Evolutionary conservation across 345 rosid genomes (phyloP).

Genomic region (Eucalyptus cladocalyx): DNA sequence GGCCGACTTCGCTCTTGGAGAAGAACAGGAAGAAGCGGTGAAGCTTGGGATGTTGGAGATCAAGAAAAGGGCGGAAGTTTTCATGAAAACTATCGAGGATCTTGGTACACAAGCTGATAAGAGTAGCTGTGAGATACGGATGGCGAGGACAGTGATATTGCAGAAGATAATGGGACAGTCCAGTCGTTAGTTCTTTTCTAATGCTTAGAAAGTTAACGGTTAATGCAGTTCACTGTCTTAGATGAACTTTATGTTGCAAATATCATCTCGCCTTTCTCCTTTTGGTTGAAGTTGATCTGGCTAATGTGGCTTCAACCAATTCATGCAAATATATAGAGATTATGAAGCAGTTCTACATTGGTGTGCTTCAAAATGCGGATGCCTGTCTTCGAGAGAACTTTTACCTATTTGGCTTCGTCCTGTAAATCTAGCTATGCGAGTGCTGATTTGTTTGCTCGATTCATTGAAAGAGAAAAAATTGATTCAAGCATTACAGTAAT

Average conservation of each 20-base stretch:
- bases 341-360: background rate
- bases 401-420: background rate
- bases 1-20: constrained; percentile 38
- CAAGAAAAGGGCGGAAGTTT: constrained; percentile 51
- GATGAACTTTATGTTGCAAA: background rate
- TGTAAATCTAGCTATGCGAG: background rate
- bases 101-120: constrained; percentile 45
- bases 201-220: background rate
- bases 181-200: background rate
- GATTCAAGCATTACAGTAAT: background rate
- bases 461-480: background rate
- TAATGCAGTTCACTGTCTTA: background rate
- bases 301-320: background rate
- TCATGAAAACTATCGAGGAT: constrained; percentile 38
- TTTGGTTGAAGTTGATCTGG: background rate
- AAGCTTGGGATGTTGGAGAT: constrained; percentile 66
- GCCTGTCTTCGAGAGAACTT: background rate
- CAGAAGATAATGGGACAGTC: constrained; percentile 44
- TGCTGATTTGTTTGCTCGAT: background rate
- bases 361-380: background rate
- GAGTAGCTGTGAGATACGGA: constrained; percentile 47
- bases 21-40: constrained; percentile 37
- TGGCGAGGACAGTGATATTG: constrained; percentile 57
- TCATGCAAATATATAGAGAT: background rate
- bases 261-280: background rate